Evolutionary conservation across 78 protist species (phyloP), one percentile per base, ranked within the genome.

Genomic region (Dictyostelium firmibasis): DNA sequence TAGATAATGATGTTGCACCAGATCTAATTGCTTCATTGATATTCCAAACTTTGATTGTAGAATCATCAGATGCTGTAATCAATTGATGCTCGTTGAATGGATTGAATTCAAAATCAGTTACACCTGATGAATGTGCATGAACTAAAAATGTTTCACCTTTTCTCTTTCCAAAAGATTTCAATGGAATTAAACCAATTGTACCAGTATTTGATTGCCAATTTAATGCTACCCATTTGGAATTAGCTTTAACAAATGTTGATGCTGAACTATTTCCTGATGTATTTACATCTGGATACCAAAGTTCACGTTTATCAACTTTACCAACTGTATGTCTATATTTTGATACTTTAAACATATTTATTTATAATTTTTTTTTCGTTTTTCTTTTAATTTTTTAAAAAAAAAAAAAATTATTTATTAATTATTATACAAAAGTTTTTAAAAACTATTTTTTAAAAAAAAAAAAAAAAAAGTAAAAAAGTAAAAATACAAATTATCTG

Each of bases 201-300:
- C 96, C 96, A 25, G 92, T 87, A 20, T 79, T 85, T 18, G 96
- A 85, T 75, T 86, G 94, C 96, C 96, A 93, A 82, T 93, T 93
- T 31, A 86, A 91, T 29, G 88, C 96, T 11, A 93, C 74, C 76
- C 57, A 83, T 23, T 84, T 43, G 11, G 91, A n/a, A 53, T 70
- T 84, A 0, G 91, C 85, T 41, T 74, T 77, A 14, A 92, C 31
- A 64, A 92, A 77, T 41, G 92, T 82, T 10, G 60, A 7, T 33
- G 87, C 79, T 47, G 79, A 64, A 23, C 76, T 53, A 10, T 79
- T 44, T 29, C 84, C 70, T 29, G 96, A 81, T 35, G 67, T 70
- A 25, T 72, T 67, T 27, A 93, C 89, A 82, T 93, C 96, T 35
- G 96, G 86, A 29, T 86, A 93, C 96, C 96, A 93, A 11, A 47